These are phyloP conservation scores for Neurospora sp. DNA, from an alignment of 495 filamentous ascomycete species.

Conservation along the genomic window DNA sequence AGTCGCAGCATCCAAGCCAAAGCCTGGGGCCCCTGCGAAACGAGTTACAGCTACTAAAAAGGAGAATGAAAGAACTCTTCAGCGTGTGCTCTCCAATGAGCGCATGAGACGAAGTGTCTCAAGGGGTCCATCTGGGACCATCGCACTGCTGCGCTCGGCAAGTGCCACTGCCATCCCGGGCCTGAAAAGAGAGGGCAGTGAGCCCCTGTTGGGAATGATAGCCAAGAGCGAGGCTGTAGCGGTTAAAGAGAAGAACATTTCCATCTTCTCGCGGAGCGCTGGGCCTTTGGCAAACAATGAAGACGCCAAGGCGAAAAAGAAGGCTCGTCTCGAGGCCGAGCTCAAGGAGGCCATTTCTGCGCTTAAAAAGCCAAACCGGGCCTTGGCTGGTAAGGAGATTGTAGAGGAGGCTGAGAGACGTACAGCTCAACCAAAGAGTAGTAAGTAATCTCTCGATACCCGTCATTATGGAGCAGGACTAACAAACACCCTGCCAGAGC, in stretches of 20 bases:
- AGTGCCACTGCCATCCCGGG: conserved; percentile 47
- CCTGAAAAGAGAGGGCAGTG: conserved; percentile 57
- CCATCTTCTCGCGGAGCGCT: conserved; percentile 14
- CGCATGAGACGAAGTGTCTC: conserved; percentile 41
- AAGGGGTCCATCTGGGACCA: conserved; percentile 36
- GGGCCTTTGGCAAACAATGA: conserved; percentile 13
- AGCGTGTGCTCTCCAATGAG: conserved; percentile 66
- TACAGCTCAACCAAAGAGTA: conserved; percentile 26
- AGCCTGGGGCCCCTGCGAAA: conserved; percentile 48
- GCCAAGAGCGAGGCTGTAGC: conserved; percentile 30
- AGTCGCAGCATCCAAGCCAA: conserved; percentile 21
- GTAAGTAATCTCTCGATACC: conserved; percentile 10
- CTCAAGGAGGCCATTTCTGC: conserved; percentile 73
- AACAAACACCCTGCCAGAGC: conserved; percentile 35
- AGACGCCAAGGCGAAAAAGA: conserved; percentile 60
- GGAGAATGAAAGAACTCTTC: conserved; percentile 50
- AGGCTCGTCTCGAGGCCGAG: conserved; percentile 68
- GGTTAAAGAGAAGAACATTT: conserved; percentile 25
- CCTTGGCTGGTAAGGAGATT: conserved; percentile 61
- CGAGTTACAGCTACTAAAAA: conserved; percentile 38
- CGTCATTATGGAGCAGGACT: conserved; percentile 7
- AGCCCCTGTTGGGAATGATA: conserved; percentile 44
- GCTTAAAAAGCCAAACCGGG: conserved; percentile 79
- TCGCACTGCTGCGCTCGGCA: conserved; percentile 59
- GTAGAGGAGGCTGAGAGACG: conserved; percentile 61